A percentile compares a stretch with the other conserved stretches of the same genome.
Evolutionary conservation across 2,329 filamentous ascomycete species (phyloP).

Genomic region (Ophiobolus disseminans): DNA sequence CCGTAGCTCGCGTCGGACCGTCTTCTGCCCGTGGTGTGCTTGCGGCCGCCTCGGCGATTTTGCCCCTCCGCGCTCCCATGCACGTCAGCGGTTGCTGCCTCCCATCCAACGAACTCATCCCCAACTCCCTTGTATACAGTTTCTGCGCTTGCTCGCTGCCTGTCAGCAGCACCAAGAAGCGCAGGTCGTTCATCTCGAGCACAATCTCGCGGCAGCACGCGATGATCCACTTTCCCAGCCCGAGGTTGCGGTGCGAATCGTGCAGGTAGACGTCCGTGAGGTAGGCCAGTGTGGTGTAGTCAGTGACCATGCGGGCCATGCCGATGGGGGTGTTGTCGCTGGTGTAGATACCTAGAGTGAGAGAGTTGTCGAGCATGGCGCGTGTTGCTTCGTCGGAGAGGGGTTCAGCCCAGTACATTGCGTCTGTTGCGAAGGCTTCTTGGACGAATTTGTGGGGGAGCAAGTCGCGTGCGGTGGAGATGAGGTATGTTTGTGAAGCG

Average conservation of each 20-base stretch:
- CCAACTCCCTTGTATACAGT: conserved; percentile 37
- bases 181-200: conserved; percentile 65
- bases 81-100: conserved; percentile 27
- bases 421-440: conserved; percentile 32
- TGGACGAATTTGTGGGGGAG: conserved; percentile 41
- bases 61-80: conserved; percentile 34
- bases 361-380: conserved; percentile 42
- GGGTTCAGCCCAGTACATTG: conserved; percentile 42
- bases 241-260: conserved; percentile 64
- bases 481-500: conserved; percentile 28
- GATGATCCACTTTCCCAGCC: conserved; percentile 71
- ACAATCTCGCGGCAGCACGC: conserved; percentile 65
- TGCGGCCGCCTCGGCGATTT: conserved; percentile 20
- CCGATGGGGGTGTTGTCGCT: conserved; percentile 57
- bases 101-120: conserved; percentile 33
- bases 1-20: no score
- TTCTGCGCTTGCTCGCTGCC: conserved; percentile 31
- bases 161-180: conserved; percentile 48
- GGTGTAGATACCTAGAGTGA: conserved; percentile 41
- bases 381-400: conserved; percentile 23
- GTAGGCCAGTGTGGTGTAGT: conserved; percentile 72
- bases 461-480: conserved; percentile 36
- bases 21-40: not conserved
- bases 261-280: conserved; percentile 73
- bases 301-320: conserved; percentile 70